These are phyloP conservation scores for Rhizopogon roseolus DNA, from an alignment of 768 basidiomycete genomes.

Conservation along the genomic window DNA sequence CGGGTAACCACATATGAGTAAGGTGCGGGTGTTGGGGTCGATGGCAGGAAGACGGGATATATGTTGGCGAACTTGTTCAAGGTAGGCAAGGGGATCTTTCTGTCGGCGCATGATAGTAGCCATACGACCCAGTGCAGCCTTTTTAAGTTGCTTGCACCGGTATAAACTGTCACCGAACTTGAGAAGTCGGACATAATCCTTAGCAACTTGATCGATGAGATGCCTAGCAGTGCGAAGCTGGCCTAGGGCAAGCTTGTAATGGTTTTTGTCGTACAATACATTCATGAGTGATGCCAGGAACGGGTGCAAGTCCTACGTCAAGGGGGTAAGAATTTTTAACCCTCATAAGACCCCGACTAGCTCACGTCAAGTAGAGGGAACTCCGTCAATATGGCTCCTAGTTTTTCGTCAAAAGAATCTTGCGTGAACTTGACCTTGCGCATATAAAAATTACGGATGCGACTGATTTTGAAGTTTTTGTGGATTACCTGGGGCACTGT, in stretches of 20 bases:
- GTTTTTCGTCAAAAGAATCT: constrained; percentile 93
- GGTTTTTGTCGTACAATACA: constrained; percentile 99
- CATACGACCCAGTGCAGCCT: constrained; percentile 97
- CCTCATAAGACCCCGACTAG: constrained; percentile 11
- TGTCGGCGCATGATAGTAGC: constrained; percentile 98
- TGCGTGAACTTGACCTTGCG: constrained; percentile 99
- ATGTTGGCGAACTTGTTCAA: constrained; percentile 99
- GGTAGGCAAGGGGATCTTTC: constrained; percentile 97
- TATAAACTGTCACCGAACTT: constrained; percentile 98
- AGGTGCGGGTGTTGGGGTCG: constrained; percentile 96
- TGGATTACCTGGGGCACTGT: constrained; percentile 73
- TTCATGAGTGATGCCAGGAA: constrained; percentile 96
- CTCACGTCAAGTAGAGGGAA: constrained; percentile 97
- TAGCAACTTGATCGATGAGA: constrained; percentile 94
- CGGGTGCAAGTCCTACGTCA: constrained; percentile 81
- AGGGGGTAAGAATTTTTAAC: constrained; percentile 4
- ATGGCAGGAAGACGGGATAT: constrained; percentile 97
- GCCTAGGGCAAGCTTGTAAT: constrained; percentile 97
- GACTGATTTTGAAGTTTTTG: constrained; percentile 99
- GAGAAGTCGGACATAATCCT: constrained; percentile 93
- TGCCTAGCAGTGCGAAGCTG: constrained; percentile 94
- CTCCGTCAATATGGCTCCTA: constrained; percentile 88
- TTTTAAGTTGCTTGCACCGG: constrained; percentile 97
- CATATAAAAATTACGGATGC: constrained; percentile 98
- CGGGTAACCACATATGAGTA: constrained; percentile 97